Conservation (phyloP, 805 yeast genomes). For the Yarrowia sp. region DNA sequence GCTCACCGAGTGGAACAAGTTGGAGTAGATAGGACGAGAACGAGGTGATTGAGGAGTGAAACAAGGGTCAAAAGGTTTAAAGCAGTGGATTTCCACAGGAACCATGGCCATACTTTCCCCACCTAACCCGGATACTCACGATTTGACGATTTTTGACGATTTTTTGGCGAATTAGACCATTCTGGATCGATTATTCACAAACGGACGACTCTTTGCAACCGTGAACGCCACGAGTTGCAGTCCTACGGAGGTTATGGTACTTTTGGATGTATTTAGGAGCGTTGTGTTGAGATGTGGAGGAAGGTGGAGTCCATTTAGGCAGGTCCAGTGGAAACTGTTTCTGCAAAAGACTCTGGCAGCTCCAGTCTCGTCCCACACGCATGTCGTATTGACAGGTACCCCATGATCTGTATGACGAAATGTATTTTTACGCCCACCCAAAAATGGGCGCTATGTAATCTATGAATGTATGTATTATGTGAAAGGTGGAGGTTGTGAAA, state of each 20-base stretch:
- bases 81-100: too few species aligned
- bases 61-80: too few species aligned
- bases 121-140: background rate
- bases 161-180: background rate
- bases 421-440: slow-evolving; percentile 23
- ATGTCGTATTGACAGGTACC: slow-evolving; percentile 4
- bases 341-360: too few species aligned
- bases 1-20: slow-evolving; percentile 41
- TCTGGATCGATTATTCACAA: background rate
- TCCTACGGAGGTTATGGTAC: slow-evolving; percentile 1
- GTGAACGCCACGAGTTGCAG: background rate
- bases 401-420: slow-evolving; percentile 2
- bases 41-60: too few species aligned
- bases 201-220: background rate
- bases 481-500: background rate
- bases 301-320: slow-evolving; percentile 7
- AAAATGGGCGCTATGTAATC: slow-evolving; percentile 34
- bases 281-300: slow-evolving; percentile 2
- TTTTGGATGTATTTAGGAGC: slow-evolving; percentile 28
- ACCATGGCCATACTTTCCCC: too few species aligned
- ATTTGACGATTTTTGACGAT: background rate
- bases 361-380: background rate
- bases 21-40: background rate
- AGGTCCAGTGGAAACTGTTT: background rate
- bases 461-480: slow-evolving; percentile 32